Base-by-base conservation (phyloP, 441 rosid genomes). In the Geranium incanum region DNA sequence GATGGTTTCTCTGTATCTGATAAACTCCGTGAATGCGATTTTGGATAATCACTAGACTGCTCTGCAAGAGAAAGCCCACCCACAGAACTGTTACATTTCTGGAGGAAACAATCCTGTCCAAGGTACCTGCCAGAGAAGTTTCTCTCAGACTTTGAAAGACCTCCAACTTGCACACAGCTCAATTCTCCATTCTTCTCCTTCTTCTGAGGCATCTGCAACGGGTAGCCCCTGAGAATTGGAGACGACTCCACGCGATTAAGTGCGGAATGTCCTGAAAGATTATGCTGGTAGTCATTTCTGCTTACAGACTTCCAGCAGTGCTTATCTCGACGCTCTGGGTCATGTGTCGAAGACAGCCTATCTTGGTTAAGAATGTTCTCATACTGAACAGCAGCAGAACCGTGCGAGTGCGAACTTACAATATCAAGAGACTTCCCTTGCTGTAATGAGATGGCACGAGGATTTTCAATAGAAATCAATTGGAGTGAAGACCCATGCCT, bases 61-160 rank as follows among this genome's bases (percentile, higher is more conserved):
- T 82, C 86, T 3, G 36, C 45, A 60, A 80, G 66, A 8, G 87
- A 82, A 71, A 79, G 85, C 84, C 74, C 88, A 3, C 86, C 52
- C 6, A 74, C 75, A 36, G 78, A 55, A 68, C 77, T 79, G 69
- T 68, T 82, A 77, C 98, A 88, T 80, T 86, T 94, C 70, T 67
- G 80, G 71, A 88, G 87, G 72, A 77, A 75, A 75, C 83, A 81
- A 77, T 81, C 87, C 65, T 84, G 91, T 72, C 84, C 71, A 43
- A 68, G 68, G 76, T 57, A 72, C 50, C 70, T 80, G 52, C 71
- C 52, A 39, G 76, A 7, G 4, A 69, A 15, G 75, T 68, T 79
- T 72, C 79, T 74, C 64, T 83, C 91, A 13, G 81, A 75, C 67
- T 81, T 79, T 16, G 80, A 77, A 70, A 77, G 68, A 68, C 77